Evolutionary conservation across 2,329 filamentous ascomycete species (phyloP), one percentile per base, ranked within the genome.

Genomic region (Diplodia intermedia): DNA sequence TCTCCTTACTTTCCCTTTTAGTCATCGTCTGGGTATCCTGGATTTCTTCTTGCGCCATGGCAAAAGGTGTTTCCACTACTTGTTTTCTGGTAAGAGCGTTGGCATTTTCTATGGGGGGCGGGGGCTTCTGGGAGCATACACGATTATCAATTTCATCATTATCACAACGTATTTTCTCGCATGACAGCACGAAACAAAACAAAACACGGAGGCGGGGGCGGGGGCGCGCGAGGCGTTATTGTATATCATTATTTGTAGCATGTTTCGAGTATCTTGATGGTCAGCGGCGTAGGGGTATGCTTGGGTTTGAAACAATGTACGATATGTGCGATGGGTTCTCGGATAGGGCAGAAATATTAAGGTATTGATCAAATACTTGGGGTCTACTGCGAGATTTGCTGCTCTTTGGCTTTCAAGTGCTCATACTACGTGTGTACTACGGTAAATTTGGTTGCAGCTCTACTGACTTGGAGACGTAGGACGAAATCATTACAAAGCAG

Each of bases 111-210:
- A 11, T 7, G 29, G 18, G 8, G 26, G 52, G 5, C 12, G 23
- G n/a, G 31, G 31, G 18, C 26, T 18, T 31, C 8, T 4, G 29
- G 26, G 54, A 38, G 54, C 54, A 38, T 38, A 56, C 31, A 56
- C 26, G 43, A 47, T 47, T 47, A 55, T 55, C 52, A 55, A 55
- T 55, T 55, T 55, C 52, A 55, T 55, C 14, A 33, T 55, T 11
- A 55, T 55, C 31, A n/a, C 52, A 33, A 36, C 52, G 29, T 31
- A 36, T 20, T 47, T 47, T 47, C 9, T 15, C 52, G 31, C 29
- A 33, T 55, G 52, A 31, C 29, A 55, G 26, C 26, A 33, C 2
- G 6, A 31, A 54, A 31, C 14, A 5, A 9, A 33, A 33, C 7
- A 8, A 47, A 47, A n/a, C 18, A 47, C 43, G 11, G 43, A 47